Evolutionary conservation across 1,284 basidiomycete genomes (phyloP).

Genomic region (Sphagnurus paluster): DNA sequence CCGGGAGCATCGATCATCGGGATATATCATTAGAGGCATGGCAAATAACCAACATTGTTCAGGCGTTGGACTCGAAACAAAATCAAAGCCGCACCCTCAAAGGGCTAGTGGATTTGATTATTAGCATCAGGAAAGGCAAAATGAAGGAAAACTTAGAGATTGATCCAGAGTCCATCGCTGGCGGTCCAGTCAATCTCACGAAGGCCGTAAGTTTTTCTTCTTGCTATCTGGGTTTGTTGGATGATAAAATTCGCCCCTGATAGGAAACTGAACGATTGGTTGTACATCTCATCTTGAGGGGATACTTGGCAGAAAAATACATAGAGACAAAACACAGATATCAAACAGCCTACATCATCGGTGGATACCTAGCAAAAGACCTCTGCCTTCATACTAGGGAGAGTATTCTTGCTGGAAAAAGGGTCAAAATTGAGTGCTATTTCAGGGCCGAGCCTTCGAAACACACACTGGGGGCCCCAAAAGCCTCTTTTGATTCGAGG

Average conservation of each 20-base stretch:
- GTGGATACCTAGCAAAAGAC: slow-evolving; percentile 49
- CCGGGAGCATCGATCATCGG: slow-evolving; percentile 47
- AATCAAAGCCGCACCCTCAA: slow-evolving; percentile 70
- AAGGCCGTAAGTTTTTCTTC: slow-evolving; percentile 56
- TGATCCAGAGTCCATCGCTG: slow-evolving; percentile 58
- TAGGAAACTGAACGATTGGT: slow-evolving; percentile 79
- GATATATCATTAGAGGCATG: slow-evolving; percentile 77
- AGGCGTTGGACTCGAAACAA: slow-evolving; percentile 44
- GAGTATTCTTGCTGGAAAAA: slow-evolving; percentile 41
- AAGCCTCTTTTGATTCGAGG: no score
- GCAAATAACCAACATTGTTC: slow-evolving; percentile 68
- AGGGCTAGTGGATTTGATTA: slow-evolving; percentile 57
- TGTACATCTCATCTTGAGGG: slow-evolving; percentile 57
- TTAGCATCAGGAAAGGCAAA: slow-evolving; percentile 59
- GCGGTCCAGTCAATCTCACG: slow-evolving; percentile 62
- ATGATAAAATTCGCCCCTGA: no score
- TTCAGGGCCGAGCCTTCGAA: slow-evolving; percentile 26
- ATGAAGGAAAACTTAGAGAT: slow-evolving; percentile 53
- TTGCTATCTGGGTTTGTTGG: not conserved
- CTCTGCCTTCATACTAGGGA: slow-evolving; percentile 54
- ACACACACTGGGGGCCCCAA: slow-evolving; percentile 15
- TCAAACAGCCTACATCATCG: slow-evolving; percentile 63
- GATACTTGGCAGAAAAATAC: slow-evolving; percentile 54
- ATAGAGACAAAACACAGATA: slow-evolving; percentile 57
- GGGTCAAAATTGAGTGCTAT: slow-evolving; percentile 31